Percentiles rank a stretch among this genome's conserved stretches.
Conservation (phyloP, 1,139 yeast species). For the Kodamaea ohmeri region DNA sequence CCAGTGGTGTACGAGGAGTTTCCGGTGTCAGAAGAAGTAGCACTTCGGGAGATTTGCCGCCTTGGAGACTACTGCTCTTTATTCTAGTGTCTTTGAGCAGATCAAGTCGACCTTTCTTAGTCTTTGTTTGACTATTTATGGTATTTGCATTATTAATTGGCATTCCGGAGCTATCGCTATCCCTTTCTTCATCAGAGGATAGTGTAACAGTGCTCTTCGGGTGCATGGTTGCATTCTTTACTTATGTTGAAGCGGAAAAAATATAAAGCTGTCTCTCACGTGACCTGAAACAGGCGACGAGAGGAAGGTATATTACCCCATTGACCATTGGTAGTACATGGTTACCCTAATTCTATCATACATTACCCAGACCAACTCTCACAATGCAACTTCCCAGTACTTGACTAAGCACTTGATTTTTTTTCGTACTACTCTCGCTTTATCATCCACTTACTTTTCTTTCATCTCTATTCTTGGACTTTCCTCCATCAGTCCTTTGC, state of each 20-base stretch:
- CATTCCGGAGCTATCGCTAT: background rate
- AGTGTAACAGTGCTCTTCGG: constrained; percentile 5
- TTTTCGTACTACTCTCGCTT: too few species aligned
- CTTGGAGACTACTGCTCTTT: background rate
- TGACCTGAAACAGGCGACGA: background rate
- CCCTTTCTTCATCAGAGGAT: constrained; percentile 9
- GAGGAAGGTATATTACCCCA: background rate
- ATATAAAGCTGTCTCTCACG: background rate
- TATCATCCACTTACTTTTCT: too few species aligned
- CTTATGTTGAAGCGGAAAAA: background rate
- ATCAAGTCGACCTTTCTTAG: constrained; percentile 3
- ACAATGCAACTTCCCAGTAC: too few species aligned
- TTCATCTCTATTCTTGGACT: too few species aligned
- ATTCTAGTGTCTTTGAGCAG: constrained; percentile 3
- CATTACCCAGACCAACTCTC: too few species aligned
- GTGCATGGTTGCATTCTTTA: constrained; percentile 4
- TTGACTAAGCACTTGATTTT: too few species aligned
- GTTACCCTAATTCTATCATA: too few species aligned
- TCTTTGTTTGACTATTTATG: background rate
- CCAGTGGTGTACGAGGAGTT: constrained; percentile 6
- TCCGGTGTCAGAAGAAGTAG: constrained; percentile 5
- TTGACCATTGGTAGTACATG: too few species aligned
- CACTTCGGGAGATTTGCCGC: constrained; percentile 2
- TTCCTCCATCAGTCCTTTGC: too few species aligned
- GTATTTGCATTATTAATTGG: background rate